Conservation (phyloP, 768 basidiomycete species). For the Phanerochaete carnosa region DNA sequence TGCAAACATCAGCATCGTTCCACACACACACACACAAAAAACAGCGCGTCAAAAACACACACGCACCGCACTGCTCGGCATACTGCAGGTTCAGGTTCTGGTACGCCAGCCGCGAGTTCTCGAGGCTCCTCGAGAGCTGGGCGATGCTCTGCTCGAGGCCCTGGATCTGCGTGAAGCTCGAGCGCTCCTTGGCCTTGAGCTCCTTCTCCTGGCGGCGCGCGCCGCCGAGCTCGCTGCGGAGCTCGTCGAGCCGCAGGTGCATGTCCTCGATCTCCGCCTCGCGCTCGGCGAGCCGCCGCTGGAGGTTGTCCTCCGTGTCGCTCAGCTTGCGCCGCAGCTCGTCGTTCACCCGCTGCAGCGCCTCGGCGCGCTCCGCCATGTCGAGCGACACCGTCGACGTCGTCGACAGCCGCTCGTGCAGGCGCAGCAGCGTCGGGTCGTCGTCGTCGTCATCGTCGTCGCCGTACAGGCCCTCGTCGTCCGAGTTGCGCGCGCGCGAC, state of each 20-base stretch:
- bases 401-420: slow-evolving; percentile 53
- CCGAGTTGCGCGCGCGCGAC: slow-evolving; percentile 21
- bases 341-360: slow-evolving; percentile 65
- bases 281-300: slow-evolving; percentile 67
- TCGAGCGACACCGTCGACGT: slow-evolving; percentile 71
- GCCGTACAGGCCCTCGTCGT: slow-evolving; percentile 26
- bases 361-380: slow-evolving; percentile 69
- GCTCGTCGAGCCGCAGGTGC: slow-evolving; percentile 73
- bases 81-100: slow-evolving; percentile 83
- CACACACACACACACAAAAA: too few relatives aligned
- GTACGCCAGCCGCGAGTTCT: slow-evolving; percentile 70
- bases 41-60: too few relatives aligned
- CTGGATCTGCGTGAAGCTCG: slow-evolving; percentile 62
- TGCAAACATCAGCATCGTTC: too few relatives aligned
- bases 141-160: slow-evolving; percentile 76
- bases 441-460: slow-evolving; percentile 55
- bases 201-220: slow-evolving; percentile 94
- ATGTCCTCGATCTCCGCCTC: slow-evolving; percentile 83
- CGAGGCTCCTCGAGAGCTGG: slow-evolving; percentile 70
- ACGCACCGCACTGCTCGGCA: slow-evolving; percentile 80
- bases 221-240: slow-evolving; percentile 68
- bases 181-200: slow-evolving; percentile 78
- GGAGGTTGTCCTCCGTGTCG: slow-evolving; percentile 69
- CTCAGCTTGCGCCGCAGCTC: slow-evolving; percentile 74
- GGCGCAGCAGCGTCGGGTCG: slow-evolving; percentile 48